Evolutionary conservation across 140 eudicot genomes (phyloP).

Genomic region (Ambrosia hybrid): DNA sequence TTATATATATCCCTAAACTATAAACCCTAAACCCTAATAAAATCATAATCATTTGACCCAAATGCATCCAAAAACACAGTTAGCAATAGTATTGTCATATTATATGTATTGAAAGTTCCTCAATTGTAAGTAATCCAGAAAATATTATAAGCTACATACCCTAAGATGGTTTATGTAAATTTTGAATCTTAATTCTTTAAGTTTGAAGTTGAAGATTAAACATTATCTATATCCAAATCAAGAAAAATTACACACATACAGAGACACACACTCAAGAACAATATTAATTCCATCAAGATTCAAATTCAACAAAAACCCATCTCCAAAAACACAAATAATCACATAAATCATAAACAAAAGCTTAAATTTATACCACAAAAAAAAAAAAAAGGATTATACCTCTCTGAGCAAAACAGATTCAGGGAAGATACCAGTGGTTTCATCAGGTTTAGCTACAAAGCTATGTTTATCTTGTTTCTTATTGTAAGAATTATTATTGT

Average conservation of each 20-base stretch:
- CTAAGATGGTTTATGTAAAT: too few relatives aligned
- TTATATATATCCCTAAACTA: too few relatives aligned
- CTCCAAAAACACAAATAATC: neutral
- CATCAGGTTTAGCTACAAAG: slow-evolving; percentile 73
- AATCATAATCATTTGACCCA: neutral
- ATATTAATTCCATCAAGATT: neutral
- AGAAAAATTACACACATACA: neutral
- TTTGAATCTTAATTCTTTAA: too few relatives aligned
- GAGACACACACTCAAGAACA: neutral
- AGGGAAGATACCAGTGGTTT: slow-evolving; percentile 79
- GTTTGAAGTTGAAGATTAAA: too few relatives aligned
- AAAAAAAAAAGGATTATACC: slow-evolving; percentile 34
- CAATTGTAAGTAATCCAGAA: too few relatives aligned
- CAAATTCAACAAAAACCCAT: slow-evolving; percentile 21
- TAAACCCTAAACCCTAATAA: neutral
- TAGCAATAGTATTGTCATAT: neutral
- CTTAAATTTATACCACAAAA: neutral
- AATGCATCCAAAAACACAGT: neutral
- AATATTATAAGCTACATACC: too few relatives aligned
- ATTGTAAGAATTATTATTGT: slow-evolving; percentile 18
- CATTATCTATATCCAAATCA: too few relatives aligned
- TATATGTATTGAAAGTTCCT: neutral
- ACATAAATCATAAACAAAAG: neutral
- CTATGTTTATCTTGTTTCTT: slow-evolving; percentile 64
- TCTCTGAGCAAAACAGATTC: slow-evolving; percentile 90